Percentiles rank a stretch among this genome's conserved stretches.
phyloP scores from a whole-genome alignment of 306 rosid species.

The Lathyrus sativus region DNA sequence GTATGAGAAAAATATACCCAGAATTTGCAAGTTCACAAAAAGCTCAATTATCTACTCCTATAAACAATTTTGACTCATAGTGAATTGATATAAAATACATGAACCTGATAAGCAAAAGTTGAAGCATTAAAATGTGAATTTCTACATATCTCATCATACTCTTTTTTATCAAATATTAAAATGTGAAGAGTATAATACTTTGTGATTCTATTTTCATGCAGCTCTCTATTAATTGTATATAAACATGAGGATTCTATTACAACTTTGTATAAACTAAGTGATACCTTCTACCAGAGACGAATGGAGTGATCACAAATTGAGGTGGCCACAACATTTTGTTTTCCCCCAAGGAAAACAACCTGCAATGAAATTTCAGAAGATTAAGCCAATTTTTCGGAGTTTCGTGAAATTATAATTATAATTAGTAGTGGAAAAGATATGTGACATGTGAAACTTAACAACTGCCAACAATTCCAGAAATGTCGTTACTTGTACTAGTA shows the following conservation, averaged over 20 bases:
- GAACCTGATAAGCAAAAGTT: constrained; percentile 69
- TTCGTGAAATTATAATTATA: constrained; percentile 8
- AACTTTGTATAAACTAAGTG: constrained; percentile 16
- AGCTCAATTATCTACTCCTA: too few relatives aligned
- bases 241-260: constrained; percentile 11
- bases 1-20: too few relatives aligned
- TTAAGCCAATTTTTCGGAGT: constrained; percentile 4
- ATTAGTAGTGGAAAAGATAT: constrained; percentile 11
- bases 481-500: not conserved
- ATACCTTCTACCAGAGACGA: constrained; percentile 93
- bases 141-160: too few relatives aligned
- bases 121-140: constrained; percentile 52
- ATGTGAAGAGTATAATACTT: constrained; percentile 9
- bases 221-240: not conserved
- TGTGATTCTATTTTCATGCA: constrained; percentile 11
- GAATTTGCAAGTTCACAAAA: too few relatives aligned
- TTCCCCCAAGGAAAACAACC: constrained; percentile 59
- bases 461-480: not conserved
- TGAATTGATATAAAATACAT: too few relatives aligned
- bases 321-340: constrained; percentile 62
- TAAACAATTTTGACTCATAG: too few relatives aligned
- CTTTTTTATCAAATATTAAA: too few relatives aligned
- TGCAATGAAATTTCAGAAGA: constrained; percentile 49
- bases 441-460: constrained; percentile 4
- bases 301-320: constrained; percentile 81